phyloP scores from a whole-genome alignment of 257 asterid genomes.

The Solanum medicagineum region DNA sequence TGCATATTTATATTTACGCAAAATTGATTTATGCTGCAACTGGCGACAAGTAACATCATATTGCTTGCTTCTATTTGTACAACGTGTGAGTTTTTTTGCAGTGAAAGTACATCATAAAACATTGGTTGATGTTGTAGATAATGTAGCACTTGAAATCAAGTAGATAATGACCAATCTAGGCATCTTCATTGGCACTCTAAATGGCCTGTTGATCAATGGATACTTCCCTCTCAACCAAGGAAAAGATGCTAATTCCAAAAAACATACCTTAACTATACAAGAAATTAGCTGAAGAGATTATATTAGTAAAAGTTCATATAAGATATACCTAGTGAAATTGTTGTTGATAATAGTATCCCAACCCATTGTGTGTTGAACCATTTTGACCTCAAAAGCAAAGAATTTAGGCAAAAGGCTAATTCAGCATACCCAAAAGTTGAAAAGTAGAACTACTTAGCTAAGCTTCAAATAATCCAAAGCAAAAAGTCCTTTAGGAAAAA shows the following conservation, averaged over 20 bases:
- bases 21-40: too few relatives aligned
- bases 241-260: constrained; percentile 56
- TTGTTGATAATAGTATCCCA: constrained; percentile 45
- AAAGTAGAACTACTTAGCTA: constrained; percentile 54
- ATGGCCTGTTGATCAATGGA: constrained; percentile 48
- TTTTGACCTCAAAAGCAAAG: constrained; percentile 25
- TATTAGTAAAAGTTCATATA: constrained; percentile 42
- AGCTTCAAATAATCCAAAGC: constrained; percentile 56
- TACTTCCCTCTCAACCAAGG: constrained; percentile 49
- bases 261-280: constrained; percentile 67
- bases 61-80: too few relatives aligned
- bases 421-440: constrained; percentile 58
- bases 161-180: constrained; percentile 43
- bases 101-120: too few relatives aligned
- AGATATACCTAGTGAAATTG: constrained; percentile 39
- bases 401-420: constrained; percentile 30
- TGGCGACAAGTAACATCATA: too few relatives aligned
- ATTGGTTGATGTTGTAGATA: too few relatives aligned
- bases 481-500: constrained; percentile 41
- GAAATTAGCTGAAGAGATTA: constrained; percentile 50
- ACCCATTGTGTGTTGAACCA: constrained; percentile 73
- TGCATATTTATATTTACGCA: too few relatives aligned
- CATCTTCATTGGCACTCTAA: constrained; percentile 35
- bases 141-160: constrained; percentile 30
- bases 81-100: too few relatives aligned